These are phyloP conservation scores for Aspergillus hiratsukae DNA, from an alignment of 2,329 filamentous ascomycete genomes.

Conservation along the genomic window DNA sequence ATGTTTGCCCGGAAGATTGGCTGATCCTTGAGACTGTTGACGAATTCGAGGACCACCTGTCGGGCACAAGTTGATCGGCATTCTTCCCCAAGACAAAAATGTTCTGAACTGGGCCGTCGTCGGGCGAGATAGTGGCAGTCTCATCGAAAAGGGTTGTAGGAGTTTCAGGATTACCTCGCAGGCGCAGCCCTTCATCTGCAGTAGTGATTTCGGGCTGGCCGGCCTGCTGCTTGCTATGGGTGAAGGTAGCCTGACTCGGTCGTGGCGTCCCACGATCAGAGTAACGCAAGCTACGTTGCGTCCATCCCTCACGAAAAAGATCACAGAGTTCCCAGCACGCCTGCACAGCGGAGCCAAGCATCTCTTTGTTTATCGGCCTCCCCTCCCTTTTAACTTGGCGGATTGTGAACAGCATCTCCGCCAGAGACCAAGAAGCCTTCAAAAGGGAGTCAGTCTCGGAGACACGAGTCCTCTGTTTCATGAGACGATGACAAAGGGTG, in stretches of 20 bases:
- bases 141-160: conserved; percentile 96
- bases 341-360: conserved; percentile 81
- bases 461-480: conserved; percentile 81
- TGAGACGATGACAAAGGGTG: conserved; percentile 87
- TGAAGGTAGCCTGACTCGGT: conserved; percentile 72
- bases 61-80: conserved; percentile 45
- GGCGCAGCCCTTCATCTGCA: conserved; percentile 22
- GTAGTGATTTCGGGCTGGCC: conserved; percentile 37
- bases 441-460: conserved; percentile 79
- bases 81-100: conserved; percentile 80
- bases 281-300: conserved; percentile 62
- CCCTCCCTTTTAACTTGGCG: conserved; percentile 75
- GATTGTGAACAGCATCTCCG: conserved; percentile 89
- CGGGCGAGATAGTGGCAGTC: conserved; percentile 76
- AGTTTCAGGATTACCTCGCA: conserved; percentile 64
- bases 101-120: conserved; percentile 75
- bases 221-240: conserved; percentile 51
- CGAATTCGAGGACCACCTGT: conserved; percentile 71
- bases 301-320: conserved; percentile 89
- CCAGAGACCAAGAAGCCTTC: conserved; percentile 81
- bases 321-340: conserved; percentile 94
- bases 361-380: conserved; percentile 70
- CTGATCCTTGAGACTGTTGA: conserved; percentile 77
- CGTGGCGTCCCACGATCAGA: conserved; percentile 79
- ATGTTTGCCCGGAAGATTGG: conserved; percentile 53